These are phyloP conservation scores for Solanum dulcamara DNA, from an alignment of 257 asterid species.

Conservation along the genomic window DNA sequence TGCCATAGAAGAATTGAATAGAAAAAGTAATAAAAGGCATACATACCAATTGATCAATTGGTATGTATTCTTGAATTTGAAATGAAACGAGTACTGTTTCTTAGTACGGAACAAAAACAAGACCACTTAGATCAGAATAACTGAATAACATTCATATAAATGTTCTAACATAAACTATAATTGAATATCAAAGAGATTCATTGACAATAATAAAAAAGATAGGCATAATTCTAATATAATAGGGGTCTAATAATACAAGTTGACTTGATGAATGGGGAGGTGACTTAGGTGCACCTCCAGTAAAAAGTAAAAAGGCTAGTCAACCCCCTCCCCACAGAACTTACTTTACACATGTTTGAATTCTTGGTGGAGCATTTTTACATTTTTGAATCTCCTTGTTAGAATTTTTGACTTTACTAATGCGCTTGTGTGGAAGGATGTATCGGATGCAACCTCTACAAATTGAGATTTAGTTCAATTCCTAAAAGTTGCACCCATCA, in stretches of 20 bases:
- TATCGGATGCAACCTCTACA: too few species aligned
- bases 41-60: not conserved
- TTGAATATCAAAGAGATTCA: not conserved
- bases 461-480: not conserved
- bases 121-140: too few species aligned
- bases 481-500: not conserved
- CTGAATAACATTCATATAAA: not conserved
- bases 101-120: too few species aligned
- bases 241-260: not conserved
- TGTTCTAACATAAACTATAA: not conserved
- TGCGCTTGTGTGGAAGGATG: too few species aligned
- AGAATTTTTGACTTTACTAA: too few species aligned
- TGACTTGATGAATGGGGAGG: not conserved
- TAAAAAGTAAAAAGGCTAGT: not conserved
- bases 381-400: too few species aligned
- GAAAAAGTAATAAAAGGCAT: not conserved
- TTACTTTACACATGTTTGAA: not conserved
- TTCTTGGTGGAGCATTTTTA: not conserved
- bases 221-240: not conserved
- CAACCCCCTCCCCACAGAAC: not conserved
- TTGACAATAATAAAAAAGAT: not conserved
- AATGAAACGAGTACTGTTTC: too few species aligned
- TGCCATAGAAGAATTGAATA: not conserved
- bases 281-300: not conserved
- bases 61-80: too few species aligned